Evolutionary conservation across 1,284 basidiomycete genomes (phyloP).

Genomic region (Ustilago nuda): DNA sequence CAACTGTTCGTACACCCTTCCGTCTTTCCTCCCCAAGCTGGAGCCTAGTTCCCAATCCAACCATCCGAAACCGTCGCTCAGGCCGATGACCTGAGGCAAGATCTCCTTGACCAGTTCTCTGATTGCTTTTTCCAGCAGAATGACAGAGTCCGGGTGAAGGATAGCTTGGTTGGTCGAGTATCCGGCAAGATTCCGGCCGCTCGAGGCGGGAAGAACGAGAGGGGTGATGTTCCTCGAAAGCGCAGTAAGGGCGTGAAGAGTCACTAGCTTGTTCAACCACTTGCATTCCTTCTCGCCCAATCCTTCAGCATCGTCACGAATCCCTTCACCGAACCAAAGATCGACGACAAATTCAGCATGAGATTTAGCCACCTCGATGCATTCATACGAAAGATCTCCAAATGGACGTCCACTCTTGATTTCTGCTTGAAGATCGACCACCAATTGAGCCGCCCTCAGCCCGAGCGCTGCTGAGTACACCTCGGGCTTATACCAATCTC

Average conservation of each 20-base stretch:
- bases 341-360: constrained; percentile 64
- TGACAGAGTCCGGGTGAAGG: constrained; percentile 71
- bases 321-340: constrained; percentile 62
- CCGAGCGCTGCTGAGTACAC: constrained; percentile 56
- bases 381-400: constrained; percentile 58
- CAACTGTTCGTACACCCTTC: constrained; percentile 78
- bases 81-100: constrained; percentile 77
- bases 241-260: constrained; percentile 53
- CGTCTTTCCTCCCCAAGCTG: constrained; percentile 77
- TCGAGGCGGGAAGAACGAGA: constrained; percentile 75
- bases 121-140: constrained; percentile 74
- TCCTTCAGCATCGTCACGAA: constrained; percentile 41
- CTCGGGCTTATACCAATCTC: constrained; percentile 55
- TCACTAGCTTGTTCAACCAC: constrained; percentile 59
- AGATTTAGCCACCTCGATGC: constrained; percentile 60
- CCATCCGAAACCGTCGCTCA: constrained; percentile 81
- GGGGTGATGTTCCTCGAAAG: constrained; percentile 61
- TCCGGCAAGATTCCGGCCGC: constrained; percentile 74
- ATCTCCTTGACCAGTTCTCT: constrained; percentile 73
- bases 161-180: constrained; percentile 74
- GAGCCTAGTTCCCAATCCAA: constrained; percentile 78
- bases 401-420: constrained; percentile 51
- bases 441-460: constrained; percentile 56
- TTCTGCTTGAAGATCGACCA: constrained; percentile 59
- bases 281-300: constrained; percentile 39